A percentile compares a stretch with the other conserved stretches of the same genome.
Conservation (phyloP, 345 rosid genomes). For the Luvunga scandens region DNA sequence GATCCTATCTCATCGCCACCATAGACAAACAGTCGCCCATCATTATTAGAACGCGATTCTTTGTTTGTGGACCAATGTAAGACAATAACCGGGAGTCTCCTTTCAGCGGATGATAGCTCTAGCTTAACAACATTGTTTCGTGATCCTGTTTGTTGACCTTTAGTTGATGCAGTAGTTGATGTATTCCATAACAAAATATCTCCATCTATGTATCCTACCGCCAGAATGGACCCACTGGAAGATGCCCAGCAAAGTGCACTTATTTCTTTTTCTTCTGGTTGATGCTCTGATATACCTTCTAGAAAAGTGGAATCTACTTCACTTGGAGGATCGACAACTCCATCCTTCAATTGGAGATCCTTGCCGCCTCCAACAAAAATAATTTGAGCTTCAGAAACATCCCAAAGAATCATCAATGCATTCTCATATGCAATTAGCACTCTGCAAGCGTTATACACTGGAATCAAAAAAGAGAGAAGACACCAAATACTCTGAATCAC, state of each 20-base stretch:
- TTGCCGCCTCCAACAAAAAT: slow-evolving; percentile 59
- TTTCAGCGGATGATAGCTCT: slow-evolving; percentile 52
- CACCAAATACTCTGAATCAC: neutral
- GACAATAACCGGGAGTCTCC: slow-evolving; percentile 70
- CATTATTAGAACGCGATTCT: slow-evolving; percentile 33
- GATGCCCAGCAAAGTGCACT: slow-evolving; percentile 81
- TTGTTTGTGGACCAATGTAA: slow-evolving; percentile 55
- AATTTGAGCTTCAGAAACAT: slow-evolving; percentile 45
- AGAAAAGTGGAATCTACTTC: slow-evolving; percentile 19
- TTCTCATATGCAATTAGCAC: slow-evolving; percentile 58
- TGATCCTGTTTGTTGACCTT: slow-evolving; percentile 31
- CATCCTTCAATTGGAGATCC: slow-evolving; percentile 58
- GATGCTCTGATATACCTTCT: slow-evolving; percentile 27
- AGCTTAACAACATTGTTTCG: slow-evolving; percentile 52
- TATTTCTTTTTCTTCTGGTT: slow-evolving; percentile 56
- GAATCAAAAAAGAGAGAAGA: neutral
- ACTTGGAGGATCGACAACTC: slow-evolving; percentile 21
- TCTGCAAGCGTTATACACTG: slow-evolving; percentile 39
- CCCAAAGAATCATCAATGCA: slow-evolving; percentile 69
- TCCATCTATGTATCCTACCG: slow-evolving; percentile 71
- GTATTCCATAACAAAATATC: slow-evolving; percentile 74
- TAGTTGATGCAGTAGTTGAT: slow-evolving; percentile 26
- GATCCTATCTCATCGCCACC: slow-evolving; percentile 79
- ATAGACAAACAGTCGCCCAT: slow-evolving; percentile 59
- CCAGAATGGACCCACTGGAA: slow-evolving; percentile 55